A percentile compares a stretch with the other conserved stretches of the same genome.
Conservation (phyloP, 2,329 filamentous ascomycete genomes). For the Scleromitrula shiraiana region DNA sequence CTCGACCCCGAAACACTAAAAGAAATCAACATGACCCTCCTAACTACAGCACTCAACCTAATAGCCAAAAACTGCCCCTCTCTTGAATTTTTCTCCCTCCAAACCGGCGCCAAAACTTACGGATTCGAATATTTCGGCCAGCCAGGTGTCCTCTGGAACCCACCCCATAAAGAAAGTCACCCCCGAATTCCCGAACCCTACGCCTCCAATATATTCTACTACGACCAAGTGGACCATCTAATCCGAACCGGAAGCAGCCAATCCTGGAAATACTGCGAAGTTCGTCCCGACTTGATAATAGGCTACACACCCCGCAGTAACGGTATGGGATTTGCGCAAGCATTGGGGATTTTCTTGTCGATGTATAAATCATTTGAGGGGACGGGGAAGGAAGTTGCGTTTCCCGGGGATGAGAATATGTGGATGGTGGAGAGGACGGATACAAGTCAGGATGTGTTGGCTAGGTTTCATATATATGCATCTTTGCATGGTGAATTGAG, state of each 20-base stretch:
- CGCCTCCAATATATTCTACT: not conserved
- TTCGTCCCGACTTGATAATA: constrained; percentile 37
- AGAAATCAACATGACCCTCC: constrained; percentile 30
- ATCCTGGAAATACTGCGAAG: constrained; percentile 37
- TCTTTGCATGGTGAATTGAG: constrained; percentile 28
- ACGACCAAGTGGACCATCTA: not conserved
- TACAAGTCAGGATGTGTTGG: constrained; percentile 31
- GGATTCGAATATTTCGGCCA: not conserved
- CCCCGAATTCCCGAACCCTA: not conserved
- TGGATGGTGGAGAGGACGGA: constrained; percentile 31
- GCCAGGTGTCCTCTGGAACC: not conserved
- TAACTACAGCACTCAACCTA: constrained; percentile 25
- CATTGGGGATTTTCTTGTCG: constrained; percentile 32
- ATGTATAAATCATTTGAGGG: constrained; percentile 33
- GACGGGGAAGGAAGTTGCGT: constrained; percentile 29
- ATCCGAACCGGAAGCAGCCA: constrained; percentile 23
- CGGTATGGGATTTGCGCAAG: constrained; percentile 35
- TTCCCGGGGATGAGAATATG: constrained; percentile 32
- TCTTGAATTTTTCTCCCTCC: not conserved
- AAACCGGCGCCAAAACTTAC: not conserved
- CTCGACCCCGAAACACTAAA: constrained; percentile 11
- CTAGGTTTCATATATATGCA: constrained; percentile 35
- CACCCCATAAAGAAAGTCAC: not conserved
- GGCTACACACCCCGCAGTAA: constrained; percentile 39
- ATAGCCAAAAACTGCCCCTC: constrained; percentile 15